phyloP scores from a whole-genome alignment of 2,329 filamentous ascomycete species.

The Aschersonia sp. region DNA sequence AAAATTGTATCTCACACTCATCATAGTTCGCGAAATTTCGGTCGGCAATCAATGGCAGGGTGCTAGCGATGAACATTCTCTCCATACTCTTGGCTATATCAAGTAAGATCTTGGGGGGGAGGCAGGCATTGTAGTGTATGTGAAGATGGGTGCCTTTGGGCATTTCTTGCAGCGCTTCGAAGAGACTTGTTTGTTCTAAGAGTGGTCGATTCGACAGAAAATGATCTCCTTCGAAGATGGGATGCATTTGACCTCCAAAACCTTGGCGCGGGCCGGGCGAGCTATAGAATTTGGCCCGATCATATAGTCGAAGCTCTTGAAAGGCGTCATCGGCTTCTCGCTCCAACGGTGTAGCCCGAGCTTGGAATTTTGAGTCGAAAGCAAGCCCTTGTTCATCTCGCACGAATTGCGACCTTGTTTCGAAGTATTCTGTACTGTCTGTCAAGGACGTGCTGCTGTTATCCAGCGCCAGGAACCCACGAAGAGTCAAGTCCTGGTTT shows the following conservation, averaged over 20 bases:
- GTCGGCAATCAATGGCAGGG: constrained; percentile 26
- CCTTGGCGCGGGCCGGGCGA: constrained; percentile 17
- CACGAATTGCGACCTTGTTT: background rate
- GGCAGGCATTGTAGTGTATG: constrained; percentile 65
- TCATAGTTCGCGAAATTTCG: constrained; percentile 29
- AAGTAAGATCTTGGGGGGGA: constrained; percentile 46
- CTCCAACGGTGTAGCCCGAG: constrained; percentile 19
- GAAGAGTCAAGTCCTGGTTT: background rate
- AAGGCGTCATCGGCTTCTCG: constrained; percentile 23
- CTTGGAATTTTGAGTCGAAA: constrained; percentile 24
- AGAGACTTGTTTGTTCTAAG: constrained; percentile 41
- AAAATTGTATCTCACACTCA: constrained; percentile 48
- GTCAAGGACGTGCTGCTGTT: background rate
- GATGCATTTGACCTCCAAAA: constrained; percentile 27
- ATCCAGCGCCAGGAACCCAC: background rate
- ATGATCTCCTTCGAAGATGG: constrained; percentile 36
- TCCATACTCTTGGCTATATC: constrained; percentile 37
- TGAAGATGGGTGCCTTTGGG: constrained; percentile 64
- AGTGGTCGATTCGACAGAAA: constrained; percentile 40
- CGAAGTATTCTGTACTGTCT: constrained; percentile 1
- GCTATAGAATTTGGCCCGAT: constrained; percentile 22
- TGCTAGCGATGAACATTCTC: constrained; percentile 57
- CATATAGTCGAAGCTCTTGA: constrained; percentile 19
- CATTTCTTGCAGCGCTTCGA: constrained; percentile 39
- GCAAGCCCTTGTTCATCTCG: constrained; percentile 19